Evolutionary conservation across 2,329 filamentous ascomycete genomes (phyloP).

Genomic region (Davidsoniella australis): DNA sequence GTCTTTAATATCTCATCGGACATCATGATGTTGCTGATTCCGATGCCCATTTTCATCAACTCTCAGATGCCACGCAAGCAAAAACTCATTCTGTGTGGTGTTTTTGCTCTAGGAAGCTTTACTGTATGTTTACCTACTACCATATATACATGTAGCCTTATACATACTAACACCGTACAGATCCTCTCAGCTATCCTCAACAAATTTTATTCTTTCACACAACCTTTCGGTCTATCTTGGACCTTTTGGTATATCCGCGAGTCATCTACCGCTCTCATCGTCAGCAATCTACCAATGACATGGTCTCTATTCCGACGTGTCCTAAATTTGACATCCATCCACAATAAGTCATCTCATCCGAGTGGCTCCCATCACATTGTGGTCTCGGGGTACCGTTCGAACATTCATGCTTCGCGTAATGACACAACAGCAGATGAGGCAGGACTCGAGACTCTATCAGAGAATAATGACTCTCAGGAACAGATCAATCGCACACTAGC

Average conservation of each 20-base stretch:
- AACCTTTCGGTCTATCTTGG: conserved; percentile 24
- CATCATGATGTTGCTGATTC: conserved; percentile 38
- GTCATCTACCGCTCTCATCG: conserved; percentile 27
- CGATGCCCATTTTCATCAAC: conserved; percentile 34
- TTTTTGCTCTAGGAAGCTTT: conserved; percentile 30
- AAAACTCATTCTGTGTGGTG: conserved; percentile 32
- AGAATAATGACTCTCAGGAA: no score
- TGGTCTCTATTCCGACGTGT: conserved; percentile 24
- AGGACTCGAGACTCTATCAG: no score
- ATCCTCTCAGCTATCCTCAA: conserved; percentile 32
- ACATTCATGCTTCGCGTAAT: no score
- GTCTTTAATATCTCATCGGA: conserved; percentile 44
- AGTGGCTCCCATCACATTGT: conserved; percentile 14
- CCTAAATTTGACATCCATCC: conserved; percentile 20
- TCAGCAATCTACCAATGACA: conserved; percentile 26
- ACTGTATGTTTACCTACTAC: conserved; percentile 21
- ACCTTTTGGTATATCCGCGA: conserved; percentile 29
- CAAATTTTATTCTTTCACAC: conserved; percentile 25
- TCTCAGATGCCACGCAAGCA: conserved; percentile 32
- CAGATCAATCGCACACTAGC: no score
- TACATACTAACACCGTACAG: conserved; percentile 15
- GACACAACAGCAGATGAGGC: no score
- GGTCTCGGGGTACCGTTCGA: no score
- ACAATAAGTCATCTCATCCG: conserved; percentile 18
- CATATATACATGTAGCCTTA: neutral